Evolutionary conservation across 2,329 filamentous ascomycete species (phyloP).

Genomic region (Aureobasidium lini): DNA sequence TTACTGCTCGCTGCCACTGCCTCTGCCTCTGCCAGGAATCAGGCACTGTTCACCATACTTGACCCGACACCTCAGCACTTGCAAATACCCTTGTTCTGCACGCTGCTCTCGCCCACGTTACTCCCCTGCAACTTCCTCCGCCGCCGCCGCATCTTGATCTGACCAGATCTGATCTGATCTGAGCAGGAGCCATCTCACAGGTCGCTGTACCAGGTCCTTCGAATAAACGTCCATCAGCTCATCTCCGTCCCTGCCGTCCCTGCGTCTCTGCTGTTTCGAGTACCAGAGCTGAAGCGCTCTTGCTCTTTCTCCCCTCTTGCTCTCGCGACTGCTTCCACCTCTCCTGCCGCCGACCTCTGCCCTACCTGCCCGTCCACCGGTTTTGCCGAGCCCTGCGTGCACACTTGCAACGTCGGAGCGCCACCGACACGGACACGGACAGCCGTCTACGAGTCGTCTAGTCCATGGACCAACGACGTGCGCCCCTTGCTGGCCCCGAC

Average conservation of each 20-base stretch:
- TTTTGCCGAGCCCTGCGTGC: neutral
- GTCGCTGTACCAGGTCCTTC: neutral
- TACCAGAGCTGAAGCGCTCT: neutral
- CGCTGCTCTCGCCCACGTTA: conserved; percentile 4
- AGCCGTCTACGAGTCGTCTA: conserved; percentile 1
- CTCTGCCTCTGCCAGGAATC: neutral
- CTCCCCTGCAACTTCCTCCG: neutral
- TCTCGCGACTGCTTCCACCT: neutral
- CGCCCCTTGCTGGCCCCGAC: conserved; percentile 11
- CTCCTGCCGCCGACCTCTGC: neutral
- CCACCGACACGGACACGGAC: conserved; percentile 1
- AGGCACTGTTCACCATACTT: neutral
- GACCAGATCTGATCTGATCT: conserved; percentile 6
- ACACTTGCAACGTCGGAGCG: conserved; percentile 7
- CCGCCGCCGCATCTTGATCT: neutral
- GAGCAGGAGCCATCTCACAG: conserved; percentile 2
- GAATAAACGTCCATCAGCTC: neutral
- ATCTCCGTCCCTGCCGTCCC: conserved; percentile 4
- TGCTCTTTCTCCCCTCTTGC: neutral
- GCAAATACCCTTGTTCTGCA: neutral
- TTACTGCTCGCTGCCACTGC: neutral
- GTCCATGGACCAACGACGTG: conserved; percentile 8
- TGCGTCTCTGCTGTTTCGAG: neutral
- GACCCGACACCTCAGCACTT: neutral
- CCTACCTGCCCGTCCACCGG: conserved; percentile 1